Evolutionary conservation across 495 filamentous ascomycete genomes (phyloP).

Genomic region (Ramalina peruviana): DNA sequence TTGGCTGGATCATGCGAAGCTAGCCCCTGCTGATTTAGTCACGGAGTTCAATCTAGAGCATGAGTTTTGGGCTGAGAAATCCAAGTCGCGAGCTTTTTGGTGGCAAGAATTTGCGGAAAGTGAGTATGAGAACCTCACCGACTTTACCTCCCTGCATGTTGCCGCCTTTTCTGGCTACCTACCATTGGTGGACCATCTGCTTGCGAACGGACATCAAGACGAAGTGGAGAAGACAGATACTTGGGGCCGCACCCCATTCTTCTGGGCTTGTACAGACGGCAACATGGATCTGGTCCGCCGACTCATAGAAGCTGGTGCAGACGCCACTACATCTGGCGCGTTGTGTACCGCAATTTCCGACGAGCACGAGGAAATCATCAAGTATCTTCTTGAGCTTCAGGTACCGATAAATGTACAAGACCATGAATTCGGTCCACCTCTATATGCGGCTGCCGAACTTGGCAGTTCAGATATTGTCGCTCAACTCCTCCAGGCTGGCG

Average conservation of each 20-base stretch:
- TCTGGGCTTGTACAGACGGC: constrained; percentile 5
- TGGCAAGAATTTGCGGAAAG: constrained; percentile 4
- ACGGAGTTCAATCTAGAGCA: constrained; percentile 6
- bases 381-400: constrained; percentile 17
- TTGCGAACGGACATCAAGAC: background rate
- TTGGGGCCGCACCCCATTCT: constrained; percentile 2
- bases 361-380: constrained; percentile 8
- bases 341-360: constrained; percentile 11
- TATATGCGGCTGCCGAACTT: constrained; percentile 13
- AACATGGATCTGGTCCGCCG: constrained; percentile 10
- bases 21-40: constrained; percentile 6
- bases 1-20: constrained; percentile 6
- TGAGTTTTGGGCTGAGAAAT: constrained; percentile 7
- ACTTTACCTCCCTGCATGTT: constrained; percentile 3
- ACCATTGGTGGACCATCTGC: constrained; percentile 1
- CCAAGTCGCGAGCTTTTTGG: background rate
- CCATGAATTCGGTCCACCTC: constrained; percentile 7
- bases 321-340: constrained; percentile 18
- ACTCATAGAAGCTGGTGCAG: constrained; percentile 18
- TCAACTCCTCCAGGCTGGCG: constrained; percentile 18
- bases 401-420: constrained; percentile 16
- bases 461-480: constrained; percentile 14
- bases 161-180: constrained; percentile 5
- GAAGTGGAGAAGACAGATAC: constrained; percentile 5
- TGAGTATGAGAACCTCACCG: constrained; percentile 1